Percentiles rank a stretch among this genome's conserved stretches.
Conservation (phyloP, 306 rosid genomes). For the Abrus precatorius region DNA sequence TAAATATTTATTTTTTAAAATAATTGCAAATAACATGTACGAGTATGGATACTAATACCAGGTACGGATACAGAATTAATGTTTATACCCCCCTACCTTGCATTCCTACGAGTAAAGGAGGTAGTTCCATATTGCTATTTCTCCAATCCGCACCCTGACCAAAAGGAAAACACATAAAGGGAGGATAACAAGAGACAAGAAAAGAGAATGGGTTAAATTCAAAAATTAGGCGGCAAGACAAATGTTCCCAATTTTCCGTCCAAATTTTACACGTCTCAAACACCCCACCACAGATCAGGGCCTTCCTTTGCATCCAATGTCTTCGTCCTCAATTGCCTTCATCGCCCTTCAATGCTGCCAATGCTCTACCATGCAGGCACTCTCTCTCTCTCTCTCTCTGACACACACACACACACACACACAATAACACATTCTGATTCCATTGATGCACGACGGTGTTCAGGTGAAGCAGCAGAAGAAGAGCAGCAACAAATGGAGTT, state of each 20-base stretch:
- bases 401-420: neutral
- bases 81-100: no score
- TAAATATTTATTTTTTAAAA: no score
- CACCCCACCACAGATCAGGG: neutral
- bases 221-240: slow-evolving; percentile 48
- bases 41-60: no score
- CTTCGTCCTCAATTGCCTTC: slow-evolving; percentile 65
- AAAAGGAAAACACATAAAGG: no score
- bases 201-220: neutral
- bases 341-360: slow-evolving; percentile 85
- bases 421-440: neutral
- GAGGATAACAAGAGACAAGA: no score
- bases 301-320: slow-evolving; percentile 44
- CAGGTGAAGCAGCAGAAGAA: slow-evolving; percentile 91
- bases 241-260: neutral
- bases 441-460: slow-evolving; percentile 2
- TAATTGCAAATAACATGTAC: no score
- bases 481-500: slow-evolving; percentile 75
- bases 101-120: no score
- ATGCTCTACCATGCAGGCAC: slow-evolving; percentile 92
- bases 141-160: no score
- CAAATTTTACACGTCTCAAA: neutral
- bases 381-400: slow-evolving; percentile 13
- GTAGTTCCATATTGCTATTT: no score
- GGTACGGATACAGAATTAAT: no score